Evolutionary conservation across 2,329 filamentous ascomycete species (phyloP).

Genomic region (Nigrograna mackinnonii): DNA sequence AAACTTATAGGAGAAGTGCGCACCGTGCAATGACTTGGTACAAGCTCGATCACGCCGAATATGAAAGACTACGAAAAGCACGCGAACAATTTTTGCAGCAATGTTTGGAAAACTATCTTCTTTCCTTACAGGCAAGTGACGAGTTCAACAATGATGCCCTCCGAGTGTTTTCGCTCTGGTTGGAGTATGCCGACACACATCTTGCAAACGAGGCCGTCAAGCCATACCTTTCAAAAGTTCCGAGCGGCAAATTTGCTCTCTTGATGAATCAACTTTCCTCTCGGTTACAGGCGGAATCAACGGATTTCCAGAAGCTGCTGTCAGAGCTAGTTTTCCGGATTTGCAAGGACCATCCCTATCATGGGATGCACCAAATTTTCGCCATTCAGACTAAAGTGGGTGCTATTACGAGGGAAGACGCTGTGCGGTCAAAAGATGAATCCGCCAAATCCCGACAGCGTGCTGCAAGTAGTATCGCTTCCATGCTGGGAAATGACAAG

Average conservation of each 20-base stretch:
- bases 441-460: constrained; percentile 72
- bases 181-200: constrained; percentile 79
- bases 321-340: constrained; percentile 77
- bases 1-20: constrained; percentile 59
- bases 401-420: constrained; percentile 55
- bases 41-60: constrained; percentile 85
- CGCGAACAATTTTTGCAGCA: constrained; percentile 83
- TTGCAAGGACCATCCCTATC: constrained; percentile 90
- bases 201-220: constrained; percentile 77
- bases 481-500: constrained; percentile 60
- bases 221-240: constrained; percentile 71
- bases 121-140: constrained; percentile 82
- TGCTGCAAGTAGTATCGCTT: constrained; percentile 72
- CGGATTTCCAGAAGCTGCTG: constrained; percentile 76
- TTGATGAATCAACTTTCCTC: constrained; percentile 97
- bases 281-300: constrained; percentile 73
- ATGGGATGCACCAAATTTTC: constrained; percentile 97
- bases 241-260: constrained; percentile 87
- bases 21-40: constrained; percentile 84
- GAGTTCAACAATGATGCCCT: constrained; percentile 87
- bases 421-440: constrained; percentile 69
- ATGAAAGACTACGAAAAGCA: constrained; percentile 74
- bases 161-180: constrained; percentile 91
- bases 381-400: constrained; percentile 58
- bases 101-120: constrained; percentile 90